Evolutionary conservation across 1,284 basidiomycete genomes (phyloP), one percentile per base, ranked within the genome.

Genomic region (Chalciporus sp.): DNA sequence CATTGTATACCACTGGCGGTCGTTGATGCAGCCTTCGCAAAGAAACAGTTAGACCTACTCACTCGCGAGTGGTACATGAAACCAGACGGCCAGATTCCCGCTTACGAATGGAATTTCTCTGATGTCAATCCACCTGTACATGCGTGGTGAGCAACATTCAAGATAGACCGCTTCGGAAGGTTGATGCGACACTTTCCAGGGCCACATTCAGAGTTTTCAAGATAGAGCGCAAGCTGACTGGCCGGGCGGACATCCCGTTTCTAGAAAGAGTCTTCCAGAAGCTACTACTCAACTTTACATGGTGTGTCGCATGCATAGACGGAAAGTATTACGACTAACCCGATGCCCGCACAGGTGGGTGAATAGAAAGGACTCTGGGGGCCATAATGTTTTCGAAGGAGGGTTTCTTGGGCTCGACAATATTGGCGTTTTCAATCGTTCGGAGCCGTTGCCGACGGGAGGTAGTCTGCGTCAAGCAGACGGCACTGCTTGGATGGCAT

Each of bases 11-110:
- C 96, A 1, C 83, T 99, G 8, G 95, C 96, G 11, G 87, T 98
- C 66, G 89, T 98, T 29, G 96, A 99, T 70, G 91, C 96, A 3
- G 78, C 85, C 0, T 98, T 97, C 65, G 95, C 96, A 33, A 99
- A 99, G 81, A 96, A 96, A 72, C 96, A 99, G 72, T 82, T 99
- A 39, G 95, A 98, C 70, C 72, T 98, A 53, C 83, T 99, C 66
- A 98, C 96, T 2, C 84, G 96, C 54, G 96, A 99, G 72, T 99
- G 96, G 96, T 99, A 99, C 75, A 91, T 92, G 89, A 97, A 97
- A 73, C 96, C 96, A 1, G 96, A 98, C 69, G 96, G 96, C 40
- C 95, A 96, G 62, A 88, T 99, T 47, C 96, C 96, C 5, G 96
- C 96, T 0, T 99, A 99, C 71, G 96, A 99, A 72, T 99, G 96